Conservation (phyloP, 192 early-diverging fungal genomes). For the Chytriomyces sp. region DNA sequence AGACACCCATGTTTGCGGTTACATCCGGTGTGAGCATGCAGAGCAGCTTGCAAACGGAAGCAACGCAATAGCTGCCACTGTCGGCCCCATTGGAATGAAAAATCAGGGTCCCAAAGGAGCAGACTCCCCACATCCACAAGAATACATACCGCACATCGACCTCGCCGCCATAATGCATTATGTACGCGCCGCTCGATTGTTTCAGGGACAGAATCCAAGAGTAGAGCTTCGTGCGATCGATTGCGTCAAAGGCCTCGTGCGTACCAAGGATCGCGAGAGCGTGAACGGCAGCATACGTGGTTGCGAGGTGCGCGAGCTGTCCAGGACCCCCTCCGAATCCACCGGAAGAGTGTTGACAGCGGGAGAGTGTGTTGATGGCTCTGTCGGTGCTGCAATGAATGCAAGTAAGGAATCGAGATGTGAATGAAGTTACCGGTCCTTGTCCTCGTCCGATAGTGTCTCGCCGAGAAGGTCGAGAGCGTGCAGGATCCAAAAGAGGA, state of each 20-base stretch:
- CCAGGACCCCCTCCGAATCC: slow-evolving; percentile 87
- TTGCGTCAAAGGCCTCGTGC: slow-evolving; percentile 64
- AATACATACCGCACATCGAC: slow-evolving; percentile 68
- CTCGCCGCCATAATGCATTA: slow-evolving; percentile 90
- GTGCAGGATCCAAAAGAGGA: slow-evolving; percentile 89
- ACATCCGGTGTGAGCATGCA: slow-evolving; percentile 85
- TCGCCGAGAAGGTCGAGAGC: slow-evolving; percentile 75
- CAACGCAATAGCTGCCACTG: slow-evolving; percentile 74
- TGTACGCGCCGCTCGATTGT: slow-evolving; percentile 84
- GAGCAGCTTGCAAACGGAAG: slow-evolving; percentile 75
- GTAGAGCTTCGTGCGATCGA: slow-evolving; percentile 64
- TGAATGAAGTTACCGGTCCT: slow-evolving; percentile 34
- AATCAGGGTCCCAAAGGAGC: no score
- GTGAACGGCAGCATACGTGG: slow-evolving; percentile 88
- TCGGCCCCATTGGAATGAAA: no score
- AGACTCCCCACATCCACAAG: no score
- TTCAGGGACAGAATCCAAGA: slow-evolving; percentile 83
- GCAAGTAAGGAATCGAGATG: background rate
- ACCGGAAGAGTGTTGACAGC: slow-evolving; percentile 68
- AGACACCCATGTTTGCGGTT: slow-evolving; percentile 61
- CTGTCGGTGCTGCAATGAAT: slow-evolving; percentile 20
- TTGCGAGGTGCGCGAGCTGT: slow-evolving; percentile 85
- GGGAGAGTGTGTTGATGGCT: slow-evolving; percentile 60
- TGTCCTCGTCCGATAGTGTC: slow-evolving; percentile 50
- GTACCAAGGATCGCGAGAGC: slow-evolving; percentile 79